These are phyloP conservation scores for Dothiorella sarmentorum DNA, from an alignment of 2,329 filamentous ascomycete species.

Conservation along the genomic window DNA sequence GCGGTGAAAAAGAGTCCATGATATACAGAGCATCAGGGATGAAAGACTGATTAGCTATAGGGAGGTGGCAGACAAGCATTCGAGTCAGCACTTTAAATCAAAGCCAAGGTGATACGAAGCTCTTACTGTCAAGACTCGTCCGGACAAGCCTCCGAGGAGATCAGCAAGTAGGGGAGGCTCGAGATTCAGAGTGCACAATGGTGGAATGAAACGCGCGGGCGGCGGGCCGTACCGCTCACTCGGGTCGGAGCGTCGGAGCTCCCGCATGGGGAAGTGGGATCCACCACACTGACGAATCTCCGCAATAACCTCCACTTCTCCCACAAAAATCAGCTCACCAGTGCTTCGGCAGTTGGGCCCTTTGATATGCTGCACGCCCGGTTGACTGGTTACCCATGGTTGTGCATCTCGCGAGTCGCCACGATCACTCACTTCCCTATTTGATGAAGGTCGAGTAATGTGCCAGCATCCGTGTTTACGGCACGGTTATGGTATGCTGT, in stretches of 20 bases:
- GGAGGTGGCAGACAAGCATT: background rate
- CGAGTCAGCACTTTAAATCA: background rate
- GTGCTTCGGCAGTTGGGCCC: background rate
- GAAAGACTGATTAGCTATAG: background rate
- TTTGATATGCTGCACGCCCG: too few relatives aligned
- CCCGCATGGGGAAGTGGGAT: background rate
- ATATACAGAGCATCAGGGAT: background rate
- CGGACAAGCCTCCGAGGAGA: background rate
- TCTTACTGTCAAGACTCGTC: background rate
- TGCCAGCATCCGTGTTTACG: background rate
- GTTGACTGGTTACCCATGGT: too few relatives aligned
- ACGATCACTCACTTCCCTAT: background rate
- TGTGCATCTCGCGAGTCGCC: too few relatives aligned
- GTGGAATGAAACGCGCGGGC: constrained; percentile 3
- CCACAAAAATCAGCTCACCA: background rate
- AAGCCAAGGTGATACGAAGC: background rate
- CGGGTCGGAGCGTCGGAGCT: background rate
- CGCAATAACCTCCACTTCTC: background rate
- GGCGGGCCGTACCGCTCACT: background rate
- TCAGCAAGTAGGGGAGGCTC: background rate
- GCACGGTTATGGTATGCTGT: background rate
- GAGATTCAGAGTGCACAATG: background rate
- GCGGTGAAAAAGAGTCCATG: background rate
- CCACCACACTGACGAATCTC: background rate
- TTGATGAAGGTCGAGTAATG: background rate